These are phyloP conservation scores for Rhododendron ferrugineum DNA, from an alignment of 148 eudicot species.

Conservation along the genomic window DNA sequence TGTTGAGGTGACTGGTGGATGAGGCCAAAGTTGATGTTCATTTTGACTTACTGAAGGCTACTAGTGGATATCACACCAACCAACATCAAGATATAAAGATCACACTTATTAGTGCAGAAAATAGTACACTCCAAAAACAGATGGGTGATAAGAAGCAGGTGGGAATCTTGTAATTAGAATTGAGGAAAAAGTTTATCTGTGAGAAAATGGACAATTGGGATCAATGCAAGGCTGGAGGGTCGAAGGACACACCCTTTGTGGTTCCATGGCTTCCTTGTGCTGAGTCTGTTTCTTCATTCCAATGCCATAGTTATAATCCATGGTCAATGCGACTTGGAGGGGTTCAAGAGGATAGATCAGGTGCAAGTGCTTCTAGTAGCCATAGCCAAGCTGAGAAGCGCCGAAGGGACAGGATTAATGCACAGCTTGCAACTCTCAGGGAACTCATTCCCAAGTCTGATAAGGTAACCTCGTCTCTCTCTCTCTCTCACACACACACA, in stretches of 20 bases:
- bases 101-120: constrained; percentile 13
- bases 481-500: too few species aligned
- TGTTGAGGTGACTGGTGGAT: constrained; percentile 37
- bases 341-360: constrained; percentile 24
- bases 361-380: constrained; percentile 45
- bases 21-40: constrained; percentile 25
- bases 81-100: constrained; percentile 17
- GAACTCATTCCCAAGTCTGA: constrained; percentile 80
- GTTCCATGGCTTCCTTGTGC: constrained; percentile 16
- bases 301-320: constrained; percentile 7
- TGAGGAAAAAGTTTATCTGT: background rate
- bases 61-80: constrained; percentile 9
- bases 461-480: constrained; percentile 41
- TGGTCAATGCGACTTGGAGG: constrained; percentile 15
- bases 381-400: constrained; percentile 96
- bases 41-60: constrained; percentile 19
- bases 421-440: constrained; percentile 78
- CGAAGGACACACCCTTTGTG: background rate
- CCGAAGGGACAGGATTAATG: constrained; percentile 82
- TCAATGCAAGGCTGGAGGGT: constrained; percentile 1
- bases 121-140: background rate
- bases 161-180: background rate
- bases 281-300: constrained; percentile 14
- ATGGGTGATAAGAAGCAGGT: constrained; percentile 7
- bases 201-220: constrained; percentile 5